phyloP scores from a whole-genome alignment of 2,329 filamentous ascomycete species.

The Fulvia fulva region DNA sequence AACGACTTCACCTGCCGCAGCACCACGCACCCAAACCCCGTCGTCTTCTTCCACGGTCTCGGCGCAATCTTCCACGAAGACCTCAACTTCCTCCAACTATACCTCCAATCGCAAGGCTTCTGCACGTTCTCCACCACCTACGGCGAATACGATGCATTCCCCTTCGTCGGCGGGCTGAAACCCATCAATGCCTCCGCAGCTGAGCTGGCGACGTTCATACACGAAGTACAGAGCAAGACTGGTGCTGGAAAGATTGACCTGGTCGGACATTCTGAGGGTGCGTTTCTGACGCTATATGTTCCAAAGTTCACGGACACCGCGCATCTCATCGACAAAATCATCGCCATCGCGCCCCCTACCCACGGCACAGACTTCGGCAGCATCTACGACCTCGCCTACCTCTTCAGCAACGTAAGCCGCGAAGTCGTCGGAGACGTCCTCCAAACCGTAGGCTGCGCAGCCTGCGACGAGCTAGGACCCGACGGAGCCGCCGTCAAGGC shows the following conservation, averaged over 20 bases:
- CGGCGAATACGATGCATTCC: constrained; percentile 18
- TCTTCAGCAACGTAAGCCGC: constrained; percentile 19
- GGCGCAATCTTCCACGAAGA: constrained; percentile 28
- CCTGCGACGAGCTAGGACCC: constrained; percentile 19
- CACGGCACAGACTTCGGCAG: constrained; percentile 22
- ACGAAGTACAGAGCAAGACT: constrained; percentile 15
- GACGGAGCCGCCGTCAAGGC: not conserved
- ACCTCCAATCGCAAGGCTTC: constrained; percentile 19
- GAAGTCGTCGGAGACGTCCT: constrained; percentile 11
- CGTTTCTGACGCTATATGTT: constrained; percentile 23
- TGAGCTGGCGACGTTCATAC: constrained; percentile 21
- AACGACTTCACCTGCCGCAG: constrained; percentile 24
- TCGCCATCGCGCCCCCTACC: constrained; percentile 25
- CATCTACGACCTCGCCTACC: constrained; percentile 19
- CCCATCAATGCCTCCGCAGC: constrained; percentile 17
- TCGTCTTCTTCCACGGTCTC: constrained; percentile 24
- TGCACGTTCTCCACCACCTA: constrained; percentile 27
- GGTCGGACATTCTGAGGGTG: constrained; percentile 25
- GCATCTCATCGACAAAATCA: constrained; percentile 17
- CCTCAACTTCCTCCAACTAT: constrained; percentile 21
- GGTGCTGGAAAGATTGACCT: constrained; percentile 21
- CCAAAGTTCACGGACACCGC: constrained; percentile 20
- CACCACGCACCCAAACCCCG: constrained; percentile 22
- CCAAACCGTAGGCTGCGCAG: constrained; percentile 17
- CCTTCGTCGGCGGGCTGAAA: constrained; percentile 22